These are phyloP conservation scores for Rubia tinctorum DNA, from an alignment of 305 asterid genomes.

Conservation along the genomic window DNA sequence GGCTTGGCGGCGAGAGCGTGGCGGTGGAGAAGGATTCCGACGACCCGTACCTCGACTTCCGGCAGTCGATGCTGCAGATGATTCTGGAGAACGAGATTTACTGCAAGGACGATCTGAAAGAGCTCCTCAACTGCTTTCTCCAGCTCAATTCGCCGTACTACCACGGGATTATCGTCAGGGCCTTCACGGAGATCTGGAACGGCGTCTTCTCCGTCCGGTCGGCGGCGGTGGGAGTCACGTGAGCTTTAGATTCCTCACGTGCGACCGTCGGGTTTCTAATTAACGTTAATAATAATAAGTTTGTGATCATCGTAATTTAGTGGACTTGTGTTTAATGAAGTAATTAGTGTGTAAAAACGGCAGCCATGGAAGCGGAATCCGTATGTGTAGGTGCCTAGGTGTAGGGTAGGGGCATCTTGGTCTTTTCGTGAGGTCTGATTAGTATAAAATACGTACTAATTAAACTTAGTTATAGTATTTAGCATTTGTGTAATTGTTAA, in stretches of 20 bases:
- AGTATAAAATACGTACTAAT: neutral
- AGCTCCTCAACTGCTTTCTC: conserved; percentile 72
- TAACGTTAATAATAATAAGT: neutral
- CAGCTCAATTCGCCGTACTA: conserved; percentile 82
- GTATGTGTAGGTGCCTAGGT: neutral
- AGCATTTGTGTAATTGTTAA: neutral
- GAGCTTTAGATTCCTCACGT: conserved; percentile 23
- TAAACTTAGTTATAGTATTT: neutral
- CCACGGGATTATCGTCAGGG: conserved; percentile 67
- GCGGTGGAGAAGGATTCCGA: conserved; percentile 87
- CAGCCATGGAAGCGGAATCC: neutral
- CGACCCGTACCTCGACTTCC: conserved; percentile 78
- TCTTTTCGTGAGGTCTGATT: neutral
- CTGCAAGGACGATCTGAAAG: conserved; percentile 55
- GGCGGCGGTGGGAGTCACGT: conserved; percentile 33
- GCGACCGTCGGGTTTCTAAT: neutral
- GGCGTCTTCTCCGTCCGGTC: conserved; percentile 44
- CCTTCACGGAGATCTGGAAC: conserved; percentile 90
- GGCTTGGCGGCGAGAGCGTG: conserved; percentile 58
- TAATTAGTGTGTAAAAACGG: neutral
- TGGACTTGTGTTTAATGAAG: neutral
- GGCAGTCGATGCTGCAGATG: conserved; percentile 90
- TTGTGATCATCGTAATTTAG: neutral
- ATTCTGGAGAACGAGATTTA: conserved; percentile 67
- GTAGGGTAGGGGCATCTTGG: conserved; percentile 4